phyloP scores from a whole-genome alignment of 2,329 filamentous ascomycete genomes.

The Xylariaceae sp. region DNA sequence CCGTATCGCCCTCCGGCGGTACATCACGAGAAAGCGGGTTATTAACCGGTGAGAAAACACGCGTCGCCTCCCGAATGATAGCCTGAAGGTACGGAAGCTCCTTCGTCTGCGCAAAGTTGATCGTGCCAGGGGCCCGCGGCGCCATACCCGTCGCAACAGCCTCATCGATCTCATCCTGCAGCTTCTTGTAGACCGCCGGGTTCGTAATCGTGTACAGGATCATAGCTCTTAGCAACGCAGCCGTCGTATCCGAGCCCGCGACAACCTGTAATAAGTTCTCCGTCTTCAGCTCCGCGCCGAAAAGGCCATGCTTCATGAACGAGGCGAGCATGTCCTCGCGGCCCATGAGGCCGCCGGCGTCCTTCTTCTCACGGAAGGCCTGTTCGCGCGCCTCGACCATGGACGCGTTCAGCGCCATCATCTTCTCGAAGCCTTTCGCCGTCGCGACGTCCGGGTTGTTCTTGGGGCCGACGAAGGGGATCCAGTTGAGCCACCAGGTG shows the following conservation, averaged over 20 bases:
- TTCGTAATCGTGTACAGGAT: constrained; percentile 45
- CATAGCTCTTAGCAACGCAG: constrained; percentile 43
- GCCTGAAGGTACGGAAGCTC: constrained; percentile 37
- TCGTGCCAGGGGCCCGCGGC: constrained; percentile 34
- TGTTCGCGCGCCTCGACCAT: constrained; percentile 24
- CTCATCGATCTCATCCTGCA: constrained; percentile 37
- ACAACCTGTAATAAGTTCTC: constrained; percentile 38
- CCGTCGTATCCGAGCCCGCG: constrained; percentile 54
- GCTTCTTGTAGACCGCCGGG: constrained; percentile 37
- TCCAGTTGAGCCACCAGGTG: constrained; percentile 18
- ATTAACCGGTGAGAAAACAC: constrained; percentile 33
- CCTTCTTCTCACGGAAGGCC: constrained; percentile 18
- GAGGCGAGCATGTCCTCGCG: constrained; percentile 31
- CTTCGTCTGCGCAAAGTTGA: constrained; percentile 27
- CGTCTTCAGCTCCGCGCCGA: constrained; percentile 26
- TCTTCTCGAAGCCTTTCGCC: constrained; percentile 33
- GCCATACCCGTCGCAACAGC: constrained; percentile 31
- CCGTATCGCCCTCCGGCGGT: constrained; percentile 14
- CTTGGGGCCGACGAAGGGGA: constrained; percentile 9
- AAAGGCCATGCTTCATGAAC: constrained; percentile 28
- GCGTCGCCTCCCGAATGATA: constrained; percentile 37
- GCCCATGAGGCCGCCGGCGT: neutral
- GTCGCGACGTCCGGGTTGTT: constrained; percentile 8
- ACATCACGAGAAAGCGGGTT: constrained; percentile 20
- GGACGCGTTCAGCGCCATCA: constrained; percentile 31